Base-by-base conservation (phyloP, 192 early-diverging fungal species). In the Phycomyces blakesleeanus region DNA sequence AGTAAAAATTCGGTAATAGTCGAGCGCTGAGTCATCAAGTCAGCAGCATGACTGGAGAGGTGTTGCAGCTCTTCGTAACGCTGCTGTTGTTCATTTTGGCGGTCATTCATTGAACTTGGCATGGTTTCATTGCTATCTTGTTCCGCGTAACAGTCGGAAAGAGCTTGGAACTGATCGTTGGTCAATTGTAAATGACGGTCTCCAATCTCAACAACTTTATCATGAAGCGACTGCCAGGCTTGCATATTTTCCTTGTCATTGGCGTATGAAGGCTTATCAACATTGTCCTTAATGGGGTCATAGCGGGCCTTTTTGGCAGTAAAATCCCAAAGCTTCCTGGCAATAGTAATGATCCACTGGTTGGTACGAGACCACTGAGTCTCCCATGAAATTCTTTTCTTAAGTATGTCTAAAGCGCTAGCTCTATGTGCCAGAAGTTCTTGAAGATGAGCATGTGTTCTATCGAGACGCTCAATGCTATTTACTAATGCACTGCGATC, bases 271-370 rank as follows among this genome's bases (percentile, higher is more conserved):
- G 71, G 71, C 25, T 51, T 68, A 18, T 68, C 67, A 0, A 47
- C 14, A 27, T 57, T 53, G n/a, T 72, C 71, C 12, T 40, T 41
- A 3, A 47, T 22, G 22, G 67, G 66, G 40, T 55, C 38, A 39
- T 55, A 69, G 0, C 63, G 59, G 1, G 59, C 73, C 34, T 75
- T 75, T 34, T 75, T 75, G 10, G 57, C 60, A 53, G 44, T 56
- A 54, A 75, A 75, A 37, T 75, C 67, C 22, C 64, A 75, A 16
- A 75, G 49, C 41, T 75, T 75, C 10, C 68, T 57, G 0, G 63
- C 60, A 51, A 57, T 75, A 0, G 68, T 54, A 1, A 63, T 21
- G 16, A 75, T 47, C 55, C 55, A 69, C 41, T 69, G 68, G n/a
- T 75, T 59, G 9, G 65, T 40, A 12, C 59, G 44, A 12, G 56